Percentiles rank a stretch among this genome's conserved stretches.
These are phyloP conservation scores for Neonectria faginata DNA, from an alignment of 2,329 filamentous ascomycete species.

Conservation along the genomic window DNA sequence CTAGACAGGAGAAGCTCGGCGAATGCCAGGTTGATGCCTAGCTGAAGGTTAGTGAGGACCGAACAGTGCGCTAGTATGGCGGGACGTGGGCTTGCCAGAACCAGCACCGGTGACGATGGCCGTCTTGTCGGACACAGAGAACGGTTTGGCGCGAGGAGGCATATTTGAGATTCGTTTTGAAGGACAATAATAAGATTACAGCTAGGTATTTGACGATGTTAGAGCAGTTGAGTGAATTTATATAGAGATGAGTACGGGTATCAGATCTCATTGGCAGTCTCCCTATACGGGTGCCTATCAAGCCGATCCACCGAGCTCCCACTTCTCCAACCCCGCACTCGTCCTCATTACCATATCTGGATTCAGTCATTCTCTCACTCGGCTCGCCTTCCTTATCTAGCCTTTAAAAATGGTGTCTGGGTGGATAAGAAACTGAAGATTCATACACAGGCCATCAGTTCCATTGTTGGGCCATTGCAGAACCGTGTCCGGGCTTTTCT, in stretches of 20 bases:
- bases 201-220: neutral
- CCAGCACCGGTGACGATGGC: slow-evolving; percentile 48
- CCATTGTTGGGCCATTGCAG: too few relatives aligned
- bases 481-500: too few relatives aligned
- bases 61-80: too few relatives aligned
- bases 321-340: neutral
- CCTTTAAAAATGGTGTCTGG: neutral
- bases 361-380: neutral
- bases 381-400: neutral
- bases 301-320: slow-evolving; percentile 1
- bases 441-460: too few relatives aligned
- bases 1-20: slow-evolving; percentile 55
- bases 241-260: neutral
- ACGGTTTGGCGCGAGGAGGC: slow-evolving; percentile 19
- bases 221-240: neutral
- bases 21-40: slow-evolving; percentile 59
- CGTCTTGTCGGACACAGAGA: slow-evolving; percentile 44
- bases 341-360: neutral
- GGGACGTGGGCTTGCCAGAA: slow-evolving; percentile 35
- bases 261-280: neutral
- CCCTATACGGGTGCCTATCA: slow-evolving; percentile 15
- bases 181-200: neutral
- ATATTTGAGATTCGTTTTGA: slow-evolving; percentile 12
- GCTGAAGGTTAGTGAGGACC: neutral
- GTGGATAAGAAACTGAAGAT: too few relatives aligned